Base-by-base conservation (phyloP, 2,329 filamentous ascomycete species). In the Mycosphaerelloides madeirae region DNA sequence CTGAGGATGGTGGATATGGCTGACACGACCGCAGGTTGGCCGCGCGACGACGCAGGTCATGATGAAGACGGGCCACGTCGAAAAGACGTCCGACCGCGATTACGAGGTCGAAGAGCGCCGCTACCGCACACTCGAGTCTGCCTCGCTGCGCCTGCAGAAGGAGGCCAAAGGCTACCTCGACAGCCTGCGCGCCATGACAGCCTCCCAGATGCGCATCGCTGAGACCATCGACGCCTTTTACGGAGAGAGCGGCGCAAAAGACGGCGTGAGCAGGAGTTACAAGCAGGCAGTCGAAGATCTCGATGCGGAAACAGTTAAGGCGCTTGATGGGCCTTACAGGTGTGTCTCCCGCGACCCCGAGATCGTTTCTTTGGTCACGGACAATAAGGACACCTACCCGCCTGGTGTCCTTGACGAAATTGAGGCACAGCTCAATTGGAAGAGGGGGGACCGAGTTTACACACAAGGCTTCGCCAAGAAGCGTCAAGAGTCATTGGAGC, bases 191-290 rank as follows among this genome's bases (percentile, higher is more conserved):
- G 91, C 93, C 57, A 98, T 98, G 93, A 98, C 93, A 13, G 91
- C 93, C 41, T 96, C 90, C 42, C 93, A 98, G 71, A 97, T 98
- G 91, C 85, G 91, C 64, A 97, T 98, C 67, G 93, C 93, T 54
- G 93, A 98, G 69, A 98, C 93, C 15, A 98, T 98, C 69, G 93
- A 98, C 71, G 93, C 93, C 31, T 98, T 98, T 69, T 98, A 98
- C 71, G 93, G 93, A 44, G 93, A 98, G 65, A 84, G 90, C 1
- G 94, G 94, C 40, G 89, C 93, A 39, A 87, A 83, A 61, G 94
- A 98, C 65, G 93, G 93, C 44, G 93, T 98, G 47, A 94, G 87
- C 69, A 80, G 91, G 65, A 95, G 87, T 66, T 98, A 98, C 74
- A 98, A 97, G 71, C 90, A 97, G 67, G 93, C 93, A 7, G 94